These are phyloP conservation scores for Heliamphora ciliata DNA, from an alignment of 179 eudicot genomes.

Conservation along the genomic window DNA sequence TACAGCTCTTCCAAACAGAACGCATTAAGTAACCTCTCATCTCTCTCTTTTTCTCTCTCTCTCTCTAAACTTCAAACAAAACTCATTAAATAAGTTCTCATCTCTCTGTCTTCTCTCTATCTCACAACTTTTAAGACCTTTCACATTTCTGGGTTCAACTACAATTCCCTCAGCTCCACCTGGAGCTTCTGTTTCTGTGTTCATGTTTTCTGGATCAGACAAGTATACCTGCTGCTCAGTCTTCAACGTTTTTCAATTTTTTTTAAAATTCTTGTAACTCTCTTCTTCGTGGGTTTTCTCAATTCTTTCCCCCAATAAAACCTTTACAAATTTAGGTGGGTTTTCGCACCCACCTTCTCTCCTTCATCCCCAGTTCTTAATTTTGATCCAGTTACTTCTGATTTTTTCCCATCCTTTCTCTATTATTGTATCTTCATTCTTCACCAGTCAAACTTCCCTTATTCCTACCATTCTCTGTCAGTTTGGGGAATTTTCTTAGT, in stretches of 20 bases:
- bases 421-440: not conserved
- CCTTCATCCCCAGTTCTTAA: not conserved
- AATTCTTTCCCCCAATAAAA: not conserved
- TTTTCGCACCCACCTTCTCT: not conserved
- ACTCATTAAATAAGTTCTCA: not conserved
- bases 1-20: no score
- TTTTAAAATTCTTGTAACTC: not conserved
- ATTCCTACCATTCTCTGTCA: not conserved
- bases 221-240: not conserved
- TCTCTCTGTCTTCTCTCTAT: not conserved
- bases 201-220: not conserved
- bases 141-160: not conserved
- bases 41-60: not conserved
- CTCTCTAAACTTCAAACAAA: not conserved
- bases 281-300: not conserved
- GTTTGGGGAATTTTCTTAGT: not conserved
- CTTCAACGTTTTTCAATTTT: not conserved
- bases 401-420: not conserved
- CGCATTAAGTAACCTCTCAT: not conserved
- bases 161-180: not conserved
- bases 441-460: not conserved
- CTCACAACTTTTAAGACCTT: not conserved
- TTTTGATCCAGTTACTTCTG: not conserved
- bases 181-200: slow-evolving; percentile 5
- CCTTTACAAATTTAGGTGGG: not conserved